Evolutionary conservation across 176 grass and related monocot genomes (phyloP), one percentile per base, ranked within the genome.

Genomic region (Aechmea fasciata): DNA sequence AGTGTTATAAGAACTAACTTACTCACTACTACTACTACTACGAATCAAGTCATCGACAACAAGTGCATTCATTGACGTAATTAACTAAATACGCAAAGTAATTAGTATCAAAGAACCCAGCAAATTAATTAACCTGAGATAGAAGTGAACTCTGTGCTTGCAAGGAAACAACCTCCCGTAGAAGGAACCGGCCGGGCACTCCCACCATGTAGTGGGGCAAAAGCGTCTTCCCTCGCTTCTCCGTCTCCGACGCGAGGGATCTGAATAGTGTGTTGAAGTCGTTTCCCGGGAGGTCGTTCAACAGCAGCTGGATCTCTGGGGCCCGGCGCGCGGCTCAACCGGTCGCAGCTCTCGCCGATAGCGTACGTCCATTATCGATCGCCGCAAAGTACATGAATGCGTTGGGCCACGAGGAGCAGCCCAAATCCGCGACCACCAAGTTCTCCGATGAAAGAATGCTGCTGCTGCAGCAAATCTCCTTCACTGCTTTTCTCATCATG

Each of bases 101-200:
- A 24, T 24, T 24, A 24, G 24, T 24, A n/a, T n/a, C n/a, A 24
- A 24, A 1, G 24, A 1, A 1, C 1, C 24, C 24, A 24, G 24
- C 24, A 24, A 24, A 24, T 24, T 24, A 24, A 24, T 24, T 24
- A 24, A 49, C 75, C 13, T 70, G 3, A 49, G 75, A 57, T 51
- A 62, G 24, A 80, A 69, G 11, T 80, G 78, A 47, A 80, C 78
- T 15, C 70, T 80, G n/a, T n/a, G n/a, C 7, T 5, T 23, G 2
- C 19, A 8, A 19, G 69, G 63, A 49, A 80, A 80, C 3, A 80
- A 22, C 28, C 78, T 73, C 11, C 57, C 70, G 11, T 80, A 74
- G 52, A 66, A 67, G 1, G 64, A 80, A 47, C 67, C 53, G n/a
- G n/a, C n/a, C n/a, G 2, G 78, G 62, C 9, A 62, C 1, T 18